Conservation (phyloP, 2,329 filamentous ascomycete species). For the Venturia aucupariae region DNA sequence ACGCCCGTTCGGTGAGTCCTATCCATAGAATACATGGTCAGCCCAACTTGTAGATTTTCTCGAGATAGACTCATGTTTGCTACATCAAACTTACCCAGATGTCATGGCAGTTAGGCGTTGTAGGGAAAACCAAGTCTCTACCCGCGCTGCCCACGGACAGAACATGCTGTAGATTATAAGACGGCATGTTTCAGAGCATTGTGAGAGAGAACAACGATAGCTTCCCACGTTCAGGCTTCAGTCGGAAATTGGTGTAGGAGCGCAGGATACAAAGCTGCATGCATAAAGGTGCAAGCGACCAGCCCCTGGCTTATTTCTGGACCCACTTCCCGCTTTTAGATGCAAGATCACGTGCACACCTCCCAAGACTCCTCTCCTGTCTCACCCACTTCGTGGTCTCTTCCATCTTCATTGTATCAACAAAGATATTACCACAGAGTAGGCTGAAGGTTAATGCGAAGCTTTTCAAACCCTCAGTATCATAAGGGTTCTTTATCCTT, state of each 20-base stretch:
- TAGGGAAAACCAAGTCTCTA: background rate
- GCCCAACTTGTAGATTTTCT: background rate
- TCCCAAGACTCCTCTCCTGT: background rate
- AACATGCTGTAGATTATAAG: background rate
- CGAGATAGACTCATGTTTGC: background rate
- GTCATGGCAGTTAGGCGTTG: background rate
- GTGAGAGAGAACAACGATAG: background rate
- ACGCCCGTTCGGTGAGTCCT: conserved; percentile 30
- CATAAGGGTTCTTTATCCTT: too few species aligned
- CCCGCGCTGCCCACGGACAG: background rate
- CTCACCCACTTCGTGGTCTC: too few species aligned
- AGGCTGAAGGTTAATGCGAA: too few species aligned
- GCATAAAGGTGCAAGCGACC: background rate
- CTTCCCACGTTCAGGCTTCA: background rate
- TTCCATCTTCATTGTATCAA: background rate
- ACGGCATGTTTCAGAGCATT: background rate
- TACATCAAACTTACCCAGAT: background rate
- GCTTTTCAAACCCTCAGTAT: too few species aligned
- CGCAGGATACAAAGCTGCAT: background rate
- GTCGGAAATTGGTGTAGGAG: background rate
- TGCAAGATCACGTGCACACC: background rate
- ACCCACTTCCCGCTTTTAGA: background rate
- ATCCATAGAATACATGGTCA: background rate
- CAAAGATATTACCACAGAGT: background rate
- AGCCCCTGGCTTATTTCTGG: background rate